Evolutionary conservation across 139 green algal genomes (phyloP).

Genomic region (Chlamydomonas asymmetrica): DNA sequence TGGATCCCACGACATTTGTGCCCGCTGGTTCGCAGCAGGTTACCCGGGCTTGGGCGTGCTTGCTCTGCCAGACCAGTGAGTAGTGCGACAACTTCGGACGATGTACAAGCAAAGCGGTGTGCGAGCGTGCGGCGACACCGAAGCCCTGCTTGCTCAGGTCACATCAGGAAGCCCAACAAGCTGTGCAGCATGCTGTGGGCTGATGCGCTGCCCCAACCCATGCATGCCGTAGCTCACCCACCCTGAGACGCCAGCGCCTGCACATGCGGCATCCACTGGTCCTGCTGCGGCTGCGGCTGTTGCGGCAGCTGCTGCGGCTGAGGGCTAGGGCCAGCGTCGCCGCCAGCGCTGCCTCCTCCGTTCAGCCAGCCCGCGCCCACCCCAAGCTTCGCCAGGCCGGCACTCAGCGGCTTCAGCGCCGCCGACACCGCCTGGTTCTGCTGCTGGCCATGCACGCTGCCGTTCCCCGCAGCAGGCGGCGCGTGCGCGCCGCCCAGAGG

Average conservation of each 20-base stretch:
- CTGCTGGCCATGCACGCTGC: no score
- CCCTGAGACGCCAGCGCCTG: background rate
- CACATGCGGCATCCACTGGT: constrained; percentile 10
- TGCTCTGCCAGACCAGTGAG: no score
- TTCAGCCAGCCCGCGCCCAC: background rate
- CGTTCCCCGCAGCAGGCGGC: no score
- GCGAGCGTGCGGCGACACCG: background rate
- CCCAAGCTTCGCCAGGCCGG: background rate
- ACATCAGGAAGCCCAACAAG: background rate
- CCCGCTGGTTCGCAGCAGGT: background rate
- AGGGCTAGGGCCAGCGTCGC: background rate
- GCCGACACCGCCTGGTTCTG: no score
- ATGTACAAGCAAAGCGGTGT: no score
- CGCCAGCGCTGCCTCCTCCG: background rate
- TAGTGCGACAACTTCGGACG: no score
- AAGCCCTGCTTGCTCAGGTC: background rate
- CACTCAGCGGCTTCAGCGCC: background rate
- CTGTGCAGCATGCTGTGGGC: background rate
- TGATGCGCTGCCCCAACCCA: background rate
- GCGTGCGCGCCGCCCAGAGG: no score
- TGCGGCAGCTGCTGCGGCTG: background rate
- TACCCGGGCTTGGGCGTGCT: background rate
- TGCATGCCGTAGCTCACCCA: background rate
- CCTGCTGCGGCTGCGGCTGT: background rate
- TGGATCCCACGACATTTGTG: background rate